A percentile compares a stretch with the other conserved stretches of the same genome.
phyloP scores from a whole-genome alignment of 495 filamentous ascomycete genomes.

The Penicillium nucicola region DNA sequence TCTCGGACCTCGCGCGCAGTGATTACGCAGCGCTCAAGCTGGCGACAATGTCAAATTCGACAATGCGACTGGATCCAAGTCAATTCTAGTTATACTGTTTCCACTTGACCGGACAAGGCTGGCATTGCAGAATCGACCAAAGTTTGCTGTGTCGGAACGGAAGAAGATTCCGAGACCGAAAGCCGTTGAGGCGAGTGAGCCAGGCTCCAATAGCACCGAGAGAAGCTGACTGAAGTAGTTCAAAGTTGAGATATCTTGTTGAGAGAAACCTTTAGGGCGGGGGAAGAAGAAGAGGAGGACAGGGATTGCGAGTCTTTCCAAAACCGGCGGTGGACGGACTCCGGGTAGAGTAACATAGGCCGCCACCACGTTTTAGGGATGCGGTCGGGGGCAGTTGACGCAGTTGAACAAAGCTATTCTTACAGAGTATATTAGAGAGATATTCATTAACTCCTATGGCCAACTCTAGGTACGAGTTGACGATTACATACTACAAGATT shows the following conservation, averaged over 20 bases:
- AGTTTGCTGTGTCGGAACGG: conserved; percentile 4
- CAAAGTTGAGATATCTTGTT: neutral
- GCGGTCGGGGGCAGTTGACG: too few species aligned
- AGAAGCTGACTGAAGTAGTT: neutral
- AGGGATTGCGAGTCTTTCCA: conserved; percentile 14
- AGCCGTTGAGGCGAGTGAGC: neutral
- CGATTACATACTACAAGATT: too few species aligned
- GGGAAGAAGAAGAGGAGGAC: conserved; percentile 9
- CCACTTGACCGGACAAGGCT: conserved; percentile 17
- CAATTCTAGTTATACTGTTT: conserved; percentile 12
- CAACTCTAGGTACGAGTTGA: too few species aligned
- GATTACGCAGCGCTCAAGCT: conserved; percentile 3
- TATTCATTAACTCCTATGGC: too few species aligned
- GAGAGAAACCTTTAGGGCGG: neutral
- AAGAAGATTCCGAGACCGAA: conserved; percentile 5
- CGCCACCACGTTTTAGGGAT: conserved; percentile 12
- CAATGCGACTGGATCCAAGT: conserved; percentile 1
- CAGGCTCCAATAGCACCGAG: neutral
- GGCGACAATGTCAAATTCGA: neutral
- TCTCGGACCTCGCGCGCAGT: conserved; percentile 5
- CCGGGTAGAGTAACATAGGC: conserved; percentile 15
- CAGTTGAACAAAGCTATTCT: conserved; percentile 1
- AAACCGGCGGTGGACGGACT: conserved; percentile 23
- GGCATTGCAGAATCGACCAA: conserved; percentile 27
- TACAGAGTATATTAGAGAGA: too few species aligned